Evolutionary conservation across 2,329 filamentous ascomycete species (phyloP), one percentile per base, ranked within the genome.

Genomic region (Grosmannia penicillata): DNA sequence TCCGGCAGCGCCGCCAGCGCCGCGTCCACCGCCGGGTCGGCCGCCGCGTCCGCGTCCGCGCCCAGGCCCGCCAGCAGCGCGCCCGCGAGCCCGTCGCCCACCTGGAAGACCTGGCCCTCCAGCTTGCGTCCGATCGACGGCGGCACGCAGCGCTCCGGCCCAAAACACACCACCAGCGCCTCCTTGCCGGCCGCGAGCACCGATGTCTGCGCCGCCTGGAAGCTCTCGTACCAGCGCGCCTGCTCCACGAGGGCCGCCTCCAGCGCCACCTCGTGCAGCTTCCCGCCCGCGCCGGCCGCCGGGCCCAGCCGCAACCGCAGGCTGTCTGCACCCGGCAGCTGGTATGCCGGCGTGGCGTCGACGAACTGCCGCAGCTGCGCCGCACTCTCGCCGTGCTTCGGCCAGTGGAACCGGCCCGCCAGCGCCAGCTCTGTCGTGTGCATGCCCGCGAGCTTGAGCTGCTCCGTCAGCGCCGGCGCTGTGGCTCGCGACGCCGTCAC

Each of bases 121-220:
- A 33, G 14, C 10, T 5, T 14, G 18, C 35, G 35, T 21, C 22
- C 3, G 9, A 29, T 21, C 5, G 35, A 29, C 4, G 55, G 53
- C 21, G 60, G 58, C 4, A 62, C 38, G 37, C 49, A 51, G 18
- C 54, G 50, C 32, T 62, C 58, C 1, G 49, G 47, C 2, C 60
- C 61, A 44, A 64, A 61, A 8, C 48, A 48, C 18, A 60, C 39
- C 21, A 58, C 29, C 17, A 6, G 43, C 32, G 6, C 47, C 28
- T 4, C 38, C 19, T 33, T 18, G 7, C 44, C 36, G 4, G 47
- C 38, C 5, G 47, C 38, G 2, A 10, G 10, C 18, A 37, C 14
- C 13, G n/a, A 3, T 3, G 38, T n/a, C n/a, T n/a, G n/a, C n/a
- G n/a, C n/a, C n/a, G n/a, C n/a, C n/a, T n/a, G 41, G 24, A 61